Evolutionary conservation across 2,329 filamentous ascomycete species (phyloP), one percentile per base, ranked within the genome.

Genomic region (Ophiosphaerella narmari): DNA sequence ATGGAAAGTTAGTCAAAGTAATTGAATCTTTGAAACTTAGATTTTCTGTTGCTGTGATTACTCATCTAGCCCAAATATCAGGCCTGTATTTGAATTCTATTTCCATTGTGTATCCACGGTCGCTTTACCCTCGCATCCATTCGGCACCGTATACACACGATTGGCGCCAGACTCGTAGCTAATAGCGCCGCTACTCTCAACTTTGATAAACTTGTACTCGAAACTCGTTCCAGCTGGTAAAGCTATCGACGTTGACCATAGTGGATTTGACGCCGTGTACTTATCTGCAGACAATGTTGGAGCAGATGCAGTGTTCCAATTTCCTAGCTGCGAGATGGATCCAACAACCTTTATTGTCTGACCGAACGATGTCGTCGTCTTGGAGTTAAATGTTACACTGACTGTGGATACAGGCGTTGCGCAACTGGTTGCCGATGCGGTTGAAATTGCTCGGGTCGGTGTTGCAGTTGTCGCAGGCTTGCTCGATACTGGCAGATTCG

Each of bases 321-420:
- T 63, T 2, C 79, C 78, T 1, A 81, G 63, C 38, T 77, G 74
- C 0, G 70, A 47, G 3, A 74, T 71, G 39, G 74, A 76, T 24
- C 79, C 79, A 0, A 69, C 66, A 4, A 81, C 61, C 45, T 77
- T 77, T 21, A 82, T 54, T 24, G 78, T 80, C 64, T 81, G 78
- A 7, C 79, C 79, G 44, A 69, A 76, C 42, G 75, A 75, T 0
- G 79, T 82, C 0, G 70, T 72, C 1, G 75, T 78, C 51, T 77
- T 77, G 7, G 79, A 74, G 42, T 74, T 69, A 66, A 82, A 81
- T 3, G 70, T 70, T 5, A 81, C 72, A 7, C 63, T 54, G 16
- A 69, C 63, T 1, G 51, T 62, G 1, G 67, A 38, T 70, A 60
- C 57, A 29, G 63, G 51, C 1, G 65, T 65, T 14, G 67, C 56